Percentiles rank a stretch among this genome's conserved stretches.
phyloP scores from a whole-genome alignment of 805 yeast species.

The Ogataea nakhonphanomensis region DNA sequence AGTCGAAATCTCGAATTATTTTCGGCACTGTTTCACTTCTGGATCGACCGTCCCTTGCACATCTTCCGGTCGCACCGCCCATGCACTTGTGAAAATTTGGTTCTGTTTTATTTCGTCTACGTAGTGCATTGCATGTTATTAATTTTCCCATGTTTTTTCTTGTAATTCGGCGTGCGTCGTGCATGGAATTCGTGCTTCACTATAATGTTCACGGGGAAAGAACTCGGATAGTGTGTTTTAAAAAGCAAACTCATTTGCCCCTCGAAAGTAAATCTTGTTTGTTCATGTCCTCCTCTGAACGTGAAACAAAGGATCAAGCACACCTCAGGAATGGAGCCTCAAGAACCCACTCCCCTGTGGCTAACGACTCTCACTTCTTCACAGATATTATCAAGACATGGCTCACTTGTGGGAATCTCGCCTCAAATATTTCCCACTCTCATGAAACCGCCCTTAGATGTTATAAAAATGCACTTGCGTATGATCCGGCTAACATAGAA shows the following conservation, averaged over 20 bases:
- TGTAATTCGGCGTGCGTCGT: conserved; percentile 4
- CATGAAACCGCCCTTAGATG: conserved; percentile 39
- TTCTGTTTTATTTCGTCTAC: conserved; percentile 3
- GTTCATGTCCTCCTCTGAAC: too few species aligned
- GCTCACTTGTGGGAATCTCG: conserved; percentile 46
- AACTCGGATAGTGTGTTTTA: too few species aligned
- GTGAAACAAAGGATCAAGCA: too few species aligned
- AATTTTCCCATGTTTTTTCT: conserved; percentile 2
- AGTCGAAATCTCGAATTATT: too few species aligned
- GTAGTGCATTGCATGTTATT: conserved; percentile 5
- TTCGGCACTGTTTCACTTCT: too few species aligned
- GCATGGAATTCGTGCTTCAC: conserved; percentile 7
- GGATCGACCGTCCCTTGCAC: not conserved
- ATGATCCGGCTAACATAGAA: conserved; percentile 37
- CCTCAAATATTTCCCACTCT: conserved; percentile 38
- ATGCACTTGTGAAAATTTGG: not conserved
- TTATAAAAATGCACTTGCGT: conserved; percentile 41
- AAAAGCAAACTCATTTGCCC: too few species aligned
- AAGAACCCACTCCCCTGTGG: too few species aligned
- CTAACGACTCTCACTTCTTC: conserved; percentile 1
- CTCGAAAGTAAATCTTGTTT: too few species aligned
- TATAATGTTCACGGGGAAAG: not conserved
- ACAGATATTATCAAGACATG: conserved; percentile 33
- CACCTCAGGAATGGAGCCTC: too few species aligned
- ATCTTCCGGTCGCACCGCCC: not conserved